These are phyloP conservation scores for Paraphoma chrysanthemicola DNA, from an alignment of 2,329 filamentous ascomycete genomes.

Conservation along the genomic window DNA sequence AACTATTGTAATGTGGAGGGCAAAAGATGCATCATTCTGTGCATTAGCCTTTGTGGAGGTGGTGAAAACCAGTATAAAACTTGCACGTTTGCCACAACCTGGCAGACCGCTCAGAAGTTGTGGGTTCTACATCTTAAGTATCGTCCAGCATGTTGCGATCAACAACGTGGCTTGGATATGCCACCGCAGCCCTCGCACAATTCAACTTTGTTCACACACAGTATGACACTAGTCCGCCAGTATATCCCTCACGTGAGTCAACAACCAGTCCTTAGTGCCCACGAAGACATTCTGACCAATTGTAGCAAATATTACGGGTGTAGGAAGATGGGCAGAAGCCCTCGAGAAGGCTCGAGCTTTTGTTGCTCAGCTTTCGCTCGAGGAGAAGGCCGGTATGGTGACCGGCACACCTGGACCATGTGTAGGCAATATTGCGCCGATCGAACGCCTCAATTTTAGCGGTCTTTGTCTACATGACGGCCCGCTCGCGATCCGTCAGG, in stretches of 20 bases:
- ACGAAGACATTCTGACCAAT: background rate
- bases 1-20: too few species aligned
- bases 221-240: constrained; percentile 34
- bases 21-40: too few species aligned
- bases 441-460: constrained; percentile 47
- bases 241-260: constrained; percentile 35
- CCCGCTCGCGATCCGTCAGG: constrained; percentile 42
- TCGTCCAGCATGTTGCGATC: background rate
- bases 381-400: constrained; percentile 36
- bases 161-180: background rate
- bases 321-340: constrained; percentile 36
- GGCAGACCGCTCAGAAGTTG: too few species aligned
- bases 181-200: constrained; percentile 17
- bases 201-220: constrained; percentile 29
- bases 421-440: constrained; percentile 46
- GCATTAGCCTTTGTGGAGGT: too few species aligned
- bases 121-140: too few species aligned
- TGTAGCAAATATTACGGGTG: constrained; percentile 30
- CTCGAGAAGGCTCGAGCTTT: constrained; percentile 29
- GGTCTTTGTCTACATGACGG: constrained; percentile 52
- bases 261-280: background rate
- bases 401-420: constrained; percentile 37
- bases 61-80: too few species aligned
- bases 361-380: constrained; percentile 24
- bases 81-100: too few species aligned